A percentile compares a stretch with the other conserved stretches of the same genome.
Conservation (phyloP, 1,284 basidiomycete genomes). For the Malassezia sp. region DNA sequence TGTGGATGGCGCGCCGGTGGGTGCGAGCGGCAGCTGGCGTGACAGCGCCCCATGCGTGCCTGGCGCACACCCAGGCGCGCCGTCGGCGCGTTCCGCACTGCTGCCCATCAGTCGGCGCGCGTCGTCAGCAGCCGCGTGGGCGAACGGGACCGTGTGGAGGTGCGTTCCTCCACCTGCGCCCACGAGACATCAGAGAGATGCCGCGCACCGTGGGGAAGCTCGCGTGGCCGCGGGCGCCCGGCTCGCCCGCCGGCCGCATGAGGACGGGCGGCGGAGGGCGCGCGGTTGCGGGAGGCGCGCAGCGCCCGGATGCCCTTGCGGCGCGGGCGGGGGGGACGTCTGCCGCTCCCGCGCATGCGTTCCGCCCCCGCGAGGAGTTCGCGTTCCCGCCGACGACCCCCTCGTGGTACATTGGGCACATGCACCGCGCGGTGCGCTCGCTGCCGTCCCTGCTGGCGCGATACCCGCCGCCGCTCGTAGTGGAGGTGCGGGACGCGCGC, state of each 20-base stretch:
- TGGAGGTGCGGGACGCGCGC: conserved; percentile 85
- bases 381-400: conserved; percentile 53
- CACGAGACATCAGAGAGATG: too few relatives aligned
- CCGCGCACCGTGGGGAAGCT: too few relatives aligned
- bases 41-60: background rate
- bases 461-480: conserved; percentile 67
- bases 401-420: conserved; percentile 95
- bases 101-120: too few relatives aligned
- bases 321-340: background rate
- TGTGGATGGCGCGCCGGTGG: background rate
- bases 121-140: too few relatives aligned
- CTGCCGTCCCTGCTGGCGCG: conserved; percentile 54
- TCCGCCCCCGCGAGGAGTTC: conserved; percentile 47
- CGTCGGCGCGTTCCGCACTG: too few relatives aligned
- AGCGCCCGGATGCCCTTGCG: background rate
- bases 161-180: too few relatives aligned
- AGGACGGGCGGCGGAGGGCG: too few relatives aligned
- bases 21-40: background rate
- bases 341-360: conserved; percentile 11
- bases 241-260: too few relatives aligned
- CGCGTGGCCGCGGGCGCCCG: too few relatives aligned
- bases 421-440: conserved; percentile 51
- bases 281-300: background rate
- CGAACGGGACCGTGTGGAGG: too few relatives aligned
- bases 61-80: too few relatives aligned